Evolutionary conservation across 129 eudicot species (phyloP).

Genomic region (Tagetes patula): DNA sequence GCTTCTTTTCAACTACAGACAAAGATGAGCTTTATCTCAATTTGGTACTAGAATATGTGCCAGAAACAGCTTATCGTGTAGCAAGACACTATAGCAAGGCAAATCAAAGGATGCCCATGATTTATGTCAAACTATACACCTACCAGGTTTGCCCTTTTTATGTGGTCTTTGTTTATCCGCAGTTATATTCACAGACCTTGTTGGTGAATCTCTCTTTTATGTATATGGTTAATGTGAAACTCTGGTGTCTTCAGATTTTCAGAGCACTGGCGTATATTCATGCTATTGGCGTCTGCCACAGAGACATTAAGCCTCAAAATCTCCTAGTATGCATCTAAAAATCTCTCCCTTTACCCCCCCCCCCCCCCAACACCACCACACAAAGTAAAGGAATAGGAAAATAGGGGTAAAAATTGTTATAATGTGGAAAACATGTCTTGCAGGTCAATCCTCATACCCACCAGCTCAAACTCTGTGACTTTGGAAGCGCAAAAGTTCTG

Average conservation of each 20-base stretch:
- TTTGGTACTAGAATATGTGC: slow-evolving; percentile 83
- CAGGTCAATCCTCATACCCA: slow-evolving; percentile 92
- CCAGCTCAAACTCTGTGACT: slow-evolving; percentile 81
- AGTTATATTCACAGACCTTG: not conserved
- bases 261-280: slow-evolving; percentile 79
- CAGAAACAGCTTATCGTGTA: slow-evolving; percentile 82
- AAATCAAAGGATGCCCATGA: slow-evolving; percentile 81
- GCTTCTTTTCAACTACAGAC: slow-evolving; percentile 85
- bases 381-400: not conserved
- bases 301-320: slow-evolving; percentile 90
- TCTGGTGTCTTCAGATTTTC: slow-evolving; percentile 54
- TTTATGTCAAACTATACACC: slow-evolving; percentile 75
- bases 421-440: slow-evolving; percentile 8
- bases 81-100: slow-evolving; percentile 78
- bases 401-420: not conserved
- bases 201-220: slow-evolving; percentile 2
- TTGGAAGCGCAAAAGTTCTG: slow-evolving; percentile 93
- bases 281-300: slow-evolving; percentile 75
- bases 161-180: not conserved
- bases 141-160: slow-evolving; percentile 59
- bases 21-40: slow-evolving; percentile 81
- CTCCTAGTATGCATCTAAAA: slow-evolving; percentile 50
- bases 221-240: not conserved
- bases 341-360: not conserved
- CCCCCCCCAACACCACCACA: not conserved